These are phyloP conservation scores for Golubevia sp. DNA, from an alignment of 1,284 basidiomycete genomes.

Conservation along the genomic window DNA sequence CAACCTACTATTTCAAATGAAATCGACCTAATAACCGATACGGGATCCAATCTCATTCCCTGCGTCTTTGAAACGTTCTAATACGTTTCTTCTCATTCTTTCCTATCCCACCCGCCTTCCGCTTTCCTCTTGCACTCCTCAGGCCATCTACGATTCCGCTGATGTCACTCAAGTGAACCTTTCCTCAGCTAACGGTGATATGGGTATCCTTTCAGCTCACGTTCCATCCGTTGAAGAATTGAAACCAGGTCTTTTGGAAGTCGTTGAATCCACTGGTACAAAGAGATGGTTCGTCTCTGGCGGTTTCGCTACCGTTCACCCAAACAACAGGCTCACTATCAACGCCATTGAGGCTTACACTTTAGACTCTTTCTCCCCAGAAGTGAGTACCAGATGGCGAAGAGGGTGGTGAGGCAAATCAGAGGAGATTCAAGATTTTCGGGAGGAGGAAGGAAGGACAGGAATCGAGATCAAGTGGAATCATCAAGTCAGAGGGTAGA, in stretches of 20 bases:
- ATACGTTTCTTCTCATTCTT: too few relatives aligned
- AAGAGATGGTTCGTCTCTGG: slow-evolving; percentile 60
- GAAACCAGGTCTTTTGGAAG: slow-evolving; percentile 56
- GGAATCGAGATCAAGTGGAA: too few relatives aligned
- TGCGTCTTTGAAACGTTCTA: too few relatives aligned
- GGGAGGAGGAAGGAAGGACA: too few relatives aligned
- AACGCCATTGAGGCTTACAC: slow-evolving; percentile 60
- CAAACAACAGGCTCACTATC: slow-evolving; percentile 58
- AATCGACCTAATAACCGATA: too few relatives aligned
- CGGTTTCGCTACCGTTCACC: slow-evolving; percentile 59
- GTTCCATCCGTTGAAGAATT: slow-evolving; percentile 58
- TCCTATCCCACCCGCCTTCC: background rate
- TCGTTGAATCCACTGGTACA: slow-evolving; percentile 50
- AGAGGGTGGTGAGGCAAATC: too few relatives aligned
- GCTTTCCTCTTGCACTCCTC: background rate
- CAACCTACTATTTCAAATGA: too few relatives aligned
- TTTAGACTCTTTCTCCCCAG: slow-evolving; percentile 55
- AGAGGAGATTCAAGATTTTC: too few relatives aligned
- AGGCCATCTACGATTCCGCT: slow-evolving; percentile 44
- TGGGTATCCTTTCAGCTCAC: slow-evolving; percentile 58
- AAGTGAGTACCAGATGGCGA: slow-evolving; percentile 19
- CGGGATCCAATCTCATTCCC: too few relatives aligned
- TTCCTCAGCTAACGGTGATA: slow-evolving; percentile 49
- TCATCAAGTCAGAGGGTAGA: too few relatives aligned
- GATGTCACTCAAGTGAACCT: slow-evolving; percentile 45